Conservation (phyloP, 148 eudicot genomes). For the Rhododendron ferrugineum region DNA sequence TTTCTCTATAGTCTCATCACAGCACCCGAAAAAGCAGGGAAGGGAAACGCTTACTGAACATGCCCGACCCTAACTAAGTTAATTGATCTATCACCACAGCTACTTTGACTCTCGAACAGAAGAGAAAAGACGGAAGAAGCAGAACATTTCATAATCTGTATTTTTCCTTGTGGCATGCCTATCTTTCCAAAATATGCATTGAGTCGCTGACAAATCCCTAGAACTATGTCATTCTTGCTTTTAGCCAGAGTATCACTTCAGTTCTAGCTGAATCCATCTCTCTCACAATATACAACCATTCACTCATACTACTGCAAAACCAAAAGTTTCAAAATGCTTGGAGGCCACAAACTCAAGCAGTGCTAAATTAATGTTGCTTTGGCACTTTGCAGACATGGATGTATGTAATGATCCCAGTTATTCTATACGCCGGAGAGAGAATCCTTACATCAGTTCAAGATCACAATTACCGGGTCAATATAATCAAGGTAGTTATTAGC, state of each 20-base stretch:
- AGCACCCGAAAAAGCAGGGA: too few species aligned
- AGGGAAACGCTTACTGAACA: too few species aligned
- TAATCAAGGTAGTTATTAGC: conserved; percentile 50
- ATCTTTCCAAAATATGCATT: background rate
- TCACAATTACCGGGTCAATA: conserved; percentile 47
- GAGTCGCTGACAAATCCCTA: background rate
- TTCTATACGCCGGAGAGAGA: conserved; percentile 69
- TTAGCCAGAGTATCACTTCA: background rate
- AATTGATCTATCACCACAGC: background rate
- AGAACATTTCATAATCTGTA: background rate
- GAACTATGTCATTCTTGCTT: background rate
- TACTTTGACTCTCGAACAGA: background rate
- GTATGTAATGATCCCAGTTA: conserved; percentile 70
- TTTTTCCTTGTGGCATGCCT: background rate
- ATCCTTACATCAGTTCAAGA: conserved; percentile 52
- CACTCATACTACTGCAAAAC: background rate
- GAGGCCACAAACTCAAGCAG: background rate
- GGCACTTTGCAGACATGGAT: conserved; percentile 81
- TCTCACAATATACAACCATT: background rate
- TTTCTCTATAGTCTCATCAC: too few species aligned
- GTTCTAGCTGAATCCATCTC: background rate
- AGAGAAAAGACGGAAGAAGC: background rate
- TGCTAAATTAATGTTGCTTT: background rate
- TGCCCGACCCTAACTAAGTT: too few species aligned
- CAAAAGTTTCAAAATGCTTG: background rate